A percentile compares a stretch with the other conserved stretches of the same genome.
These are phyloP conservation scores for Hibiscus syriacus DNA, from an alignment of 345 rosid species.

Conservation along the genomic window DNA sequence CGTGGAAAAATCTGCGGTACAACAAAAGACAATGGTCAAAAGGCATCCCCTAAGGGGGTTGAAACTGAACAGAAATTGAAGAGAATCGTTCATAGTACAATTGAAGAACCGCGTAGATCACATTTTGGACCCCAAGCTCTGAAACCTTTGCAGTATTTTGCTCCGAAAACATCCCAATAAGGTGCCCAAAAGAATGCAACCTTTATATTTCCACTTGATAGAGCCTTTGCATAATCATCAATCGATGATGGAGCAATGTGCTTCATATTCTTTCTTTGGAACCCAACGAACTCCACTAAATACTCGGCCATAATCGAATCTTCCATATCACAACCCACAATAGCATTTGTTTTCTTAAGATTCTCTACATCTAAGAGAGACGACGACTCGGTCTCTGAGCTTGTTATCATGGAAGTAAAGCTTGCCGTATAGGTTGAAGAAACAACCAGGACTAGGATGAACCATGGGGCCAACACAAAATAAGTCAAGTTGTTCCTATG, in stretches of 20 bases:
- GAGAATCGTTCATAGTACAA: conserved; percentile 3
- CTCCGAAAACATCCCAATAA: background rate
- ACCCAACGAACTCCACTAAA: conserved; percentile 4
- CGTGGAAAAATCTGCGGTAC: conserved; percentile 9
- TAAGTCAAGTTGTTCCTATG: conserved; percentile 4
- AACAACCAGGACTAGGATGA: conserved; percentile 14
- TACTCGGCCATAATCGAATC: background rate
- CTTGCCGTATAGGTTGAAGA: conserved; percentile 5
- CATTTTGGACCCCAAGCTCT: background rate
- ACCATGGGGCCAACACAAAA: conserved; percentile 17
- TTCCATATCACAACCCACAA: conserved; percentile 17
- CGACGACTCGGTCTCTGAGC: conserved; percentile 2
- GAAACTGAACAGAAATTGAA: background rate
- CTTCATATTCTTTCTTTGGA: conserved; percentile 11
- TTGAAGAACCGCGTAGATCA: background rate
- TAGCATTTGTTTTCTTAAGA: conserved; percentile 13
- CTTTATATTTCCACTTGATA: conserved; percentile 9
- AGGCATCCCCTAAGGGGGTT: no score
- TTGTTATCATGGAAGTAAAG: conserved; percentile 17
- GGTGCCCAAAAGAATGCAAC: conserved; percentile 16
- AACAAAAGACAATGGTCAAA: background rate
- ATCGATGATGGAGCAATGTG: conserved; percentile 1
- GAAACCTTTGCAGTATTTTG: conserved; percentile 15
- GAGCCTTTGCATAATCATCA: conserved; percentile 15
- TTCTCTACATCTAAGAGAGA: conserved; percentile 7